These are phyloP conservation scores for Gyrodon lividus DNA, from an alignment of 768 basidiomycete genomes.

Conservation along the genomic window DNA sequence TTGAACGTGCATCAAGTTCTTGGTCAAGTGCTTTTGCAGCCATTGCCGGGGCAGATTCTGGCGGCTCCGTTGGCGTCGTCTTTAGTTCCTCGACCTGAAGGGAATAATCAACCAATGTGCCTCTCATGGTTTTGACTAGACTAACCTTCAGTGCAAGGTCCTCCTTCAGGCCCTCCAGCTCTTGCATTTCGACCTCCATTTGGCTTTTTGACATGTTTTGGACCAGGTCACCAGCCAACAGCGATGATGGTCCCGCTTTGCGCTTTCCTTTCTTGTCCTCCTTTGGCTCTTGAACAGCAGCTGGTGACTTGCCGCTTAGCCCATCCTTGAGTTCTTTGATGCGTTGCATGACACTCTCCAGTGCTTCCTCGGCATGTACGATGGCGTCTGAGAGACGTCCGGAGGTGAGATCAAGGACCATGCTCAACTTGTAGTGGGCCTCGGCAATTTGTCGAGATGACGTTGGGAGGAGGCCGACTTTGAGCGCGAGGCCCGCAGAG, in stretches of 20 bases:
- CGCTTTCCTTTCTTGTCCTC: conserved; percentile 67
- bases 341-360: conserved; percentile 73
- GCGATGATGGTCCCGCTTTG: conserved; percentile 52
- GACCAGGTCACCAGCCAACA: conserved; percentile 47
- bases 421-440: conserved; percentile 91
- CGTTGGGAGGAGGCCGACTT: conserved; percentile 68
- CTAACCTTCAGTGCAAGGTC: conserved; percentile 83
- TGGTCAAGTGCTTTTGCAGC: conserved; percentile 70
- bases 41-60: conserved; percentile 63
- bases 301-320: conserved; percentile 35
- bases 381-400: conserved; percentile 83
- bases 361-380: conserved; percentile 72
- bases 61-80: conserved; percentile 64
- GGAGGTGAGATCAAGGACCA: conserved; percentile 88
- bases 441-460: conserved; percentile 94
- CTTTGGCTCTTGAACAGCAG: conserved; percentile 31
- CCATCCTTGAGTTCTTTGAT: conserved; percentile 57
- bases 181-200: conserved; percentile 76
- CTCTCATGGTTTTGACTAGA: not conserved
- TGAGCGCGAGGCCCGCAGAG: conserved; percentile 70
- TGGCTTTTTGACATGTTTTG: conserved; percentile 70
- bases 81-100: conserved; percentile 87
- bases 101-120: not conserved
- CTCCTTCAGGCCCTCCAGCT: conserved; percentile 68
- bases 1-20: conserved; percentile 54